These are phyloP conservation scores for Phytopythium chamaehyphon DNA, from an alignment of 352 stramenopile species.

Conservation along the genomic window DNA sequence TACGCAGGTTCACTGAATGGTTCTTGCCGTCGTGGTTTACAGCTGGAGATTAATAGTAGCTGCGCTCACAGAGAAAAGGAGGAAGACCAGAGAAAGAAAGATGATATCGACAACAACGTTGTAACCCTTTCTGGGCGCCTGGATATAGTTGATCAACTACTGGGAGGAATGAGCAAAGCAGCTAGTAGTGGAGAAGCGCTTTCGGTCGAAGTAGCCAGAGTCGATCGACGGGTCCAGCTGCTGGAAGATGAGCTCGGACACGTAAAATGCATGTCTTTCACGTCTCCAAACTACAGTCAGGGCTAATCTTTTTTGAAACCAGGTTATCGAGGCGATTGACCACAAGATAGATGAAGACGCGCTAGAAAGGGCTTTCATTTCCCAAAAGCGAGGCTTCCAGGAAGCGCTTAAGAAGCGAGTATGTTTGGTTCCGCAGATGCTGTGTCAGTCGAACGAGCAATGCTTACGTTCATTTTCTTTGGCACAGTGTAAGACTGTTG, in stretches of 20 bases:
- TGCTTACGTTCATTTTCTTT: no score
- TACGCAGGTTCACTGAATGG: constrained; percentile 17
- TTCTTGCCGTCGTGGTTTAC: not conserved
- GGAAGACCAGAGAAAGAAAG: not conserved
- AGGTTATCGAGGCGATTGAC: constrained; percentile 37
- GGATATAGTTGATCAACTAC: constrained; percentile 4
- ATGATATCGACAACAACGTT: constrained; percentile 4
- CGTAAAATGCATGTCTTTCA: constrained; percentile 7
- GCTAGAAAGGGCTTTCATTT: constrained; percentile 12
- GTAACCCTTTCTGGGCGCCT: constrained; percentile 11
- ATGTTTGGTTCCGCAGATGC: no score
- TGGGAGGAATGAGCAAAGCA: constrained; percentile 14
- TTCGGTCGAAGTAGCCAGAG: constrained; percentile 7
- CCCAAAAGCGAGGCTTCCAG: constrained; percentile 25
- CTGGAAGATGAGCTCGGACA: constrained; percentile 57
- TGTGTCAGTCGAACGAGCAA: no score
- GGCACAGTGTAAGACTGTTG: constrained; percentile 42
- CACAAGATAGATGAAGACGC: constrained; percentile 37
- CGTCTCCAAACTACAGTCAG: no score
- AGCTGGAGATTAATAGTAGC: no score
- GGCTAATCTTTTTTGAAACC: not conserved
- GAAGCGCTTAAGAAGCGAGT: constrained; percentile 47
- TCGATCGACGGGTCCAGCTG: constrained; percentile 34
- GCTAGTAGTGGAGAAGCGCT: constrained; percentile 1
- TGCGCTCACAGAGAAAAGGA: constrained; percentile 15